Evolutionary conservation across 2,329 filamentous ascomycete species (phyloP).

Genomic region (Sordariomycetes sp.): DNA sequence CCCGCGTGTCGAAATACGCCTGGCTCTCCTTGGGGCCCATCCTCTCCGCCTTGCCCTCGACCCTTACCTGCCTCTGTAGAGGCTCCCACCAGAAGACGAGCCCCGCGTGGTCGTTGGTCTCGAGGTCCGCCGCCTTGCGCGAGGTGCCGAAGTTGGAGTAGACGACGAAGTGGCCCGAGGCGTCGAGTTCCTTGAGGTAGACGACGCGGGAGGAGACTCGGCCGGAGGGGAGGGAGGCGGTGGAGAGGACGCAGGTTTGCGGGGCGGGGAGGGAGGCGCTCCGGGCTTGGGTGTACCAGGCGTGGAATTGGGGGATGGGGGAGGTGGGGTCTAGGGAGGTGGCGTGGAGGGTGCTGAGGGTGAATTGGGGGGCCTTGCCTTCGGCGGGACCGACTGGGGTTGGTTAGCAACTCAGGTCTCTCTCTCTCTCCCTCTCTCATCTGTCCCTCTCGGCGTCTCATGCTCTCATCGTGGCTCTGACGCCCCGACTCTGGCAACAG

Average conservation of each 20-base stretch:
- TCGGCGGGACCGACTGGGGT: constrained; percentile 47
- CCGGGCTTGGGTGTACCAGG: constrained; percentile 73
- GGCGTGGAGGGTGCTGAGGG: constrained; percentile 43
- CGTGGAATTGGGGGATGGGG: constrained; percentile 76
- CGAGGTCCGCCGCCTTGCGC: constrained; percentile 53
- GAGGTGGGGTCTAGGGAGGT: constrained; percentile 44
- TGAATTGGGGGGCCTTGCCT: constrained; percentile 67
- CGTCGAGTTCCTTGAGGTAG: constrained; percentile 90
- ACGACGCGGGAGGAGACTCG: constrained; percentile 76
- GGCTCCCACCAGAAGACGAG: constrained; percentile 86
- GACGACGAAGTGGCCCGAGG: constrained; percentile 63
- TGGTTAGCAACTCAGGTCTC: not conserved
- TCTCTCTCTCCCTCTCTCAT: not conserved
- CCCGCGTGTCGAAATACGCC: constrained; percentile 52
- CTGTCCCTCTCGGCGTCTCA: not conserved
- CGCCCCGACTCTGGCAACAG: not conserved
- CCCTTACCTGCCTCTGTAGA: constrained; percentile 77
- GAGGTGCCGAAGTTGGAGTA: constrained; percentile 88
- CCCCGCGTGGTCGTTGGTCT: constrained; percentile 61
- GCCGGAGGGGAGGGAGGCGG: constrained; percentile 70
- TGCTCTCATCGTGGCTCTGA: not conserved
- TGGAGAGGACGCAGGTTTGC: constrained; percentile 80
- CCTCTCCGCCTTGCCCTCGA: constrained; percentile 65
- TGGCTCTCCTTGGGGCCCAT: constrained; percentile 60
- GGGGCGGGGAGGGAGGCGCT: constrained; percentile 50